Evolutionary conservation across 2,329 filamentous ascomycete species (phyloP).

Genomic region (Calonectria ilicicola): DNA sequence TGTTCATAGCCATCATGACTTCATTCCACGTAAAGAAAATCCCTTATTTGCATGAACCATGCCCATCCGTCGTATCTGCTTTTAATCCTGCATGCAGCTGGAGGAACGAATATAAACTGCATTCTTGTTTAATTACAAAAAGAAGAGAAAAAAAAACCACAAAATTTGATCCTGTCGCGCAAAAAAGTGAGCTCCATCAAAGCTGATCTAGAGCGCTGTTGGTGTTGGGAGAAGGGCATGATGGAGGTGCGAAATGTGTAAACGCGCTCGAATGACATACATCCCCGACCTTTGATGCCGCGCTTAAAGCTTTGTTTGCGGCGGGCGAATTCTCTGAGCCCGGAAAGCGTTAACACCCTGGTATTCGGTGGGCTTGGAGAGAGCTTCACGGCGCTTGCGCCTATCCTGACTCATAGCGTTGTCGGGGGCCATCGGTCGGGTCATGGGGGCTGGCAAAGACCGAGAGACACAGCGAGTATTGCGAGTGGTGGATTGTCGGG

Average conservation of each 20-base stretch:
- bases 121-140: too few relatives aligned
- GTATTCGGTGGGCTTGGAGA: background rate
- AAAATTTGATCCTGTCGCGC: too few relatives aligned
- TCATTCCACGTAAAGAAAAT: too few relatives aligned
- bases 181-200: background rate
- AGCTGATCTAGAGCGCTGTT: background rate
- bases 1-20: too few relatives aligned
- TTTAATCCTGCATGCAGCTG: background rate
- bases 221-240: background rate
- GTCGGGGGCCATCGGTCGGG: background rate
- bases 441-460: background rate
- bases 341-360: background rate
- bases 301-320: background rate
- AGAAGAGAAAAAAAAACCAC: too few relatives aligned
- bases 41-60: background rate
- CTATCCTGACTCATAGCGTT: background rate
- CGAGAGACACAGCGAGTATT: background rate
- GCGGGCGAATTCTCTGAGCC: background rate
- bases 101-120: background rate
- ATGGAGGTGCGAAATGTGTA: background rate
- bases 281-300: background rate
- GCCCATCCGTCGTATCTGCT: background rate
- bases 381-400: background rate
- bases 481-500: background rate
- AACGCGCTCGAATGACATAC: background rate